These are phyloP conservation scores for Diaporthe capsici DNA, from an alignment of 2,329 filamentous ascomycete species.

Conservation along the genomic window DNA sequence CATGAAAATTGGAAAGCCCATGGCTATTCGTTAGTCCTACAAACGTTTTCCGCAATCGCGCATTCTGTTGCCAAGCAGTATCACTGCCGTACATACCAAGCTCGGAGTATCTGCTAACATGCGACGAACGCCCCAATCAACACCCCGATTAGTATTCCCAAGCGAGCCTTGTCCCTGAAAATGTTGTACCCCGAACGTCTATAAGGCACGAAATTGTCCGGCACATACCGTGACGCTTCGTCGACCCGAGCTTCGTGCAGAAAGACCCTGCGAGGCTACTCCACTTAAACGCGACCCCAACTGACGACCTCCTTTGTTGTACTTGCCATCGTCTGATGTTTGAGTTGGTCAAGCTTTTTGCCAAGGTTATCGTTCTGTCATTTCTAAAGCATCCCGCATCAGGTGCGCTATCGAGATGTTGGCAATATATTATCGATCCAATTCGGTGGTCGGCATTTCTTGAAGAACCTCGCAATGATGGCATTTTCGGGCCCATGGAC, in stretches of 20 bases:
- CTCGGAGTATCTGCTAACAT: conserved; percentile 7
- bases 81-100: background rate
- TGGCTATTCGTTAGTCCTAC: background rate
- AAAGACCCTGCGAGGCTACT: background rate
- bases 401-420: background rate
- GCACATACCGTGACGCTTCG: background rate
- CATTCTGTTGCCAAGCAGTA: background rate
- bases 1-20: background rate
- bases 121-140: background rate
- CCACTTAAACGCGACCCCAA: background rate
- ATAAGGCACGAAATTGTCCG: conserved; percentile 1
- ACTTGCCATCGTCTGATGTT: background rate
- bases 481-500: background rate
- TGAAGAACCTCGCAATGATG: background rate
- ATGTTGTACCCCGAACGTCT: background rate
- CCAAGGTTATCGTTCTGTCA: background rate
- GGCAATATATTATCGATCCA: background rate
- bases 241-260: background rate
- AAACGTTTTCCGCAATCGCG: background rate
- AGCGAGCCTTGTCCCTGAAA: background rate
- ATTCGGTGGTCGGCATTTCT: background rate
- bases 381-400: background rate
- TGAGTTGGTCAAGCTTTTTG: background rate
- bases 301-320: background rate
- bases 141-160: background rate